Base-by-base conservation (phyloP, 257 asterid genomes). In the Marsdenia floribunda region DNA sequence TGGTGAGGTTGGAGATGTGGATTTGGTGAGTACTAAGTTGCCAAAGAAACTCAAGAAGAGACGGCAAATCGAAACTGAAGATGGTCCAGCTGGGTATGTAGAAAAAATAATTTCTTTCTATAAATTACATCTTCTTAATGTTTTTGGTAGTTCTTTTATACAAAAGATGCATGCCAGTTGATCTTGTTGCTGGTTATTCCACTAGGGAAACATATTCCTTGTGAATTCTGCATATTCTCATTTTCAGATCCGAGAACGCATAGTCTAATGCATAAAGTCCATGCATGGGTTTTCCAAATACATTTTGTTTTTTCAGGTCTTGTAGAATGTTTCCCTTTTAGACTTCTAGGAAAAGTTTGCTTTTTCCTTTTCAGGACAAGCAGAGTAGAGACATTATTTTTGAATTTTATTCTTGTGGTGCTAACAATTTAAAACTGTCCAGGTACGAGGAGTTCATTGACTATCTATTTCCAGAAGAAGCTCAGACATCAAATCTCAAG, bases 21-120 rank as follows among this genome's bases (percentile, higher is more conserved):
- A 83, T 40, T 76, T 88, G 77, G 97, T 89, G 61, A 89, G 90
- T 60, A 81, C 75, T 58, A 95, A 95, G 89, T 77, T 88, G 78
- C 98, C 97, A 21, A 92, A 89, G 91, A 95, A 90, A 82, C 97
- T 92, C 49, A 92, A 95, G 77, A 92, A 88, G 96, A 90, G 96
- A 80, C 81, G 95, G 86, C 91, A 84, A 21, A 84, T 90, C 5
- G 97, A 92, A 81, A 89, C 92, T 0, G 98, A 90, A 76, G 97
- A 92, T 68, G 97, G 97, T 75, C 90, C 89, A 21, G 80, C 93
- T 44, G 94, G 91, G 97, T 93, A 91, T 67, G 94, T 69, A 53
- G 50, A 71, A 72, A 21, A 6, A 35, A 15, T 21, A 35, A 15
- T 19, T 10, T 44, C 40, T 33, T 68, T 3, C n/a, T 60, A 73